Evolutionary conservation across 1,284 basidiomycete genomes (phyloP).

Genomic region (Singerocomus rubriflavus): DNA sequence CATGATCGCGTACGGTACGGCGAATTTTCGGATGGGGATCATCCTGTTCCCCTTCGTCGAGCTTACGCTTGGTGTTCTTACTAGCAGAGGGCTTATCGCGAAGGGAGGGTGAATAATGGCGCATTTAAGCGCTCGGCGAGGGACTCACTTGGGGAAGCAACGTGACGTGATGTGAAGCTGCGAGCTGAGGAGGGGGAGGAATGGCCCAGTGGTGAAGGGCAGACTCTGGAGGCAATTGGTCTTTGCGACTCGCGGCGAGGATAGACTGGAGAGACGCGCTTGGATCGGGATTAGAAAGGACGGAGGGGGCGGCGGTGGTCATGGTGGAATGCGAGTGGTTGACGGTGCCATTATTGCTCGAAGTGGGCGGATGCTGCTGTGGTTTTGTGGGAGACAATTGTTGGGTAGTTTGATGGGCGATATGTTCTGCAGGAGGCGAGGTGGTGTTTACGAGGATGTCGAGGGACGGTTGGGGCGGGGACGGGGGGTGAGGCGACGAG

Average conservation of each 20-base stretch:
- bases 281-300: slow-evolving; percentile 45
- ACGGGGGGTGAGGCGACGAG: slow-evolving; percentile 38
- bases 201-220: slow-evolving; percentile 43
- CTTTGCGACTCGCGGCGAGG: slow-evolving; percentile 46
- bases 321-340: slow-evolving; percentile 35
- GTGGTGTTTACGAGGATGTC: slow-evolving; percentile 42
- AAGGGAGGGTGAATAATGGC: slow-evolving; percentile 19
- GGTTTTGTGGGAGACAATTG: slow-evolving; percentile 25
- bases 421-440: slow-evolving; percentile 27
- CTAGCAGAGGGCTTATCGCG: slow-evolving; percentile 31
- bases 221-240: slow-evolving; percentile 38
- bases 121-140: slow-evolving; percentile 31
- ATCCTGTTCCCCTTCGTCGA: slow-evolving; percentile 62
- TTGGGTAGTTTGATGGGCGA: slow-evolving; percentile 26
- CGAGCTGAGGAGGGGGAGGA: slow-evolving; percentile 28
- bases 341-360: slow-evolving; percentile 27
- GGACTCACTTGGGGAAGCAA: slow-evolving; percentile 31
- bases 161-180: slow-evolving; percentile 29
- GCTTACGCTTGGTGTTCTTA: slow-evolving; percentile 63
- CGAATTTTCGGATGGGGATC: slow-evolving; percentile 77
- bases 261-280: slow-evolving; percentile 65
- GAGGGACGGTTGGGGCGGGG: slow-evolving; percentile 39
- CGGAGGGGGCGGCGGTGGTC: slow-evolving; percentile 35
- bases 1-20: slow-evolving; percentile 75
- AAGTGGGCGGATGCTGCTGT: slow-evolving; percentile 21